Evolutionary conservation across 163 green algal species (phyloP), one percentile per base, ranked within the genome.

Genomic region (Trebouxiophyceae sp.): DNA sequence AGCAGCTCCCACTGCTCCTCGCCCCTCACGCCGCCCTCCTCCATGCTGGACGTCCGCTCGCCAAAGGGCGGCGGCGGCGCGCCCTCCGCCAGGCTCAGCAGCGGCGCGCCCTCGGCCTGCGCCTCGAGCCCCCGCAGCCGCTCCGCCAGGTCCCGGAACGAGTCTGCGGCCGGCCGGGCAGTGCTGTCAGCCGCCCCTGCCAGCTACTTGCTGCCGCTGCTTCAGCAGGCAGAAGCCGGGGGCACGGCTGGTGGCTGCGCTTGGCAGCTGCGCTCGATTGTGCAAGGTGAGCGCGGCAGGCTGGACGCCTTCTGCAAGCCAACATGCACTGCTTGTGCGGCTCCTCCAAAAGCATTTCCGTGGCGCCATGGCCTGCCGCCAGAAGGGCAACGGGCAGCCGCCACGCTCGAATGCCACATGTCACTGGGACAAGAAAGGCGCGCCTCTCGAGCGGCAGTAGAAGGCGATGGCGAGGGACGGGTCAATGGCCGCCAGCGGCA

Each of bases 401-500:
- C n/a, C n/a, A n/a, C n/a, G n/a, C n/a, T n/a, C n/a, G n/a, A n/a
- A n/a, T n/a, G n/a, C n/a, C n/a, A n/a, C n/a, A n/a, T n/a, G n/a
- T n/a, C n/a, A 50, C 16, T 16, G 16, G 39, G 39, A 16, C 39
- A 50, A 50, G 39, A 50, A 16, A 50, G 39, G 39, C 12, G 16
- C 39, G 16, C 82, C 78, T 67, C 60, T 8, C 2, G 57, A 63
- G 30, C 30, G 45, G 70, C 85, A 95, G 67, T 87, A 85, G 80
- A 96, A 97, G 30, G 87, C 91, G 45, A 97, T 84, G 0, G 90
- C 87, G 4, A 96, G 75, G 1, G 91, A 96, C 1, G 91, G 87
- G 72, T 96, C 90, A 8, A 97, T 86, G 23, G 67, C 64, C 2
- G 66, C 31, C 5, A 87, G 65, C 0, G 83, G 74, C 81, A 96